Conservation (phyloP, 2,329 filamentous ascomycete genomes). For the Westerdykella sp. region DNA sequence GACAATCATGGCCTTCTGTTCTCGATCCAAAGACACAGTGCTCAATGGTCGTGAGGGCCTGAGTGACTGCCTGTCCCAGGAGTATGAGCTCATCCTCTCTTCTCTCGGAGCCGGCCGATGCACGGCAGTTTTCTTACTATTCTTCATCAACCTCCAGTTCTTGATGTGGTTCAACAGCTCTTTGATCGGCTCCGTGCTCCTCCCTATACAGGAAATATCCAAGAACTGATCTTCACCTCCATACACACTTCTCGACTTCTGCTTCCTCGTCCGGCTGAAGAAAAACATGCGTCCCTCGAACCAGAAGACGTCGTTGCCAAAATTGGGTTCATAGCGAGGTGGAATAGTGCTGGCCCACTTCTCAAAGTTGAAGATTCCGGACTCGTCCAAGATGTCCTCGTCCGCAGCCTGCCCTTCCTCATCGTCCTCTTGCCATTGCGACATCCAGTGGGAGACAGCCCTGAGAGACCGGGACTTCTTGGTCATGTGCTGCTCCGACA, state of each 20-base stretch:
- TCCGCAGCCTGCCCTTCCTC: conserved; percentile 31
- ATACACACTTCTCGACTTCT: conserved; percentile 17
- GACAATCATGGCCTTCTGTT: conserved; percentile 61
- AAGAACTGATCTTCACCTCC: conserved; percentile 38
- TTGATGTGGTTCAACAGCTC: conserved; percentile 42
- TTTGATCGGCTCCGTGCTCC: conserved; percentile 46
- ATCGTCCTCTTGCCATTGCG: conserved; percentile 27
- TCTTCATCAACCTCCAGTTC: conserved; percentile 39
- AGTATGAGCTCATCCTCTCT: conserved; percentile 14
- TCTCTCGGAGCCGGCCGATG: conserved; percentile 42
- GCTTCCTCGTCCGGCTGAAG: conserved; percentile 35
- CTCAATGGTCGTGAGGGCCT: conserved; percentile 64
- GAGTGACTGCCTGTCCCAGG: conserved; percentile 41
- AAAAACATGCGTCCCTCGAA: conserved; percentile 38
- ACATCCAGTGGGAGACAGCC: conserved; percentile 37
- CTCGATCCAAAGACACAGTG: conserved; percentile 66
- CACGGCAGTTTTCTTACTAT: conserved; percentile 42
- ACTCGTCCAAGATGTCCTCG: conserved; percentile 33
- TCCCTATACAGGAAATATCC: conserved; percentile 43
- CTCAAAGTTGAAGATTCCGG: conserved; percentile 46
- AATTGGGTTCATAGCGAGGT: conserved; percentile 46
- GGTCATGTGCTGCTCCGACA: conserved; percentile 37
- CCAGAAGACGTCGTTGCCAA: conserved; percentile 42
- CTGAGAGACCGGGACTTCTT: conserved; percentile 34
- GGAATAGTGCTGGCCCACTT: conserved; percentile 45